These are phyloP conservation scores for Phytopythium litorale DNA, from an alignment of 352 stramenopile species.

Conservation along the genomic window DNA sequence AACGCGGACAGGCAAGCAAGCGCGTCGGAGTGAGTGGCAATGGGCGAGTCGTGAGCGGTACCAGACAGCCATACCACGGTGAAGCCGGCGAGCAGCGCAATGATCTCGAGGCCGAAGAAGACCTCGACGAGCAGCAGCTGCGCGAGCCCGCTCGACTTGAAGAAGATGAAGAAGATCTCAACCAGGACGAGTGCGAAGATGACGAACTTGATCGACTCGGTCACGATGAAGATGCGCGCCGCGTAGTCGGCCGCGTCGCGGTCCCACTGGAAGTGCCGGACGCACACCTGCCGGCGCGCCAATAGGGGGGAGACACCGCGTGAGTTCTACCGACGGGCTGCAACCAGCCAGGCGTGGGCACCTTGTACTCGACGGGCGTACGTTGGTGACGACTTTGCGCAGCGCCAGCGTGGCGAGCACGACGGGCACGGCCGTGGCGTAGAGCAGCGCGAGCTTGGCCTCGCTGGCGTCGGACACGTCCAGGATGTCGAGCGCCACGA, in stretches of 20 bases:
- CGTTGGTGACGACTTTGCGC: constrained; percentile 77
- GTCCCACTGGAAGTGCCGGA: constrained; percentile 80
- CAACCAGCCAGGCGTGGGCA: background rate
- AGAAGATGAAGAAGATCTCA: constrained; percentile 86
- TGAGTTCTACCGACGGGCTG: background rate
- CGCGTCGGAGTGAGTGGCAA: background rate
- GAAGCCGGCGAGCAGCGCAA: constrained; percentile 59
- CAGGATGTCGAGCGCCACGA: constrained; percentile 54
- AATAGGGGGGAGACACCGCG: background rate
- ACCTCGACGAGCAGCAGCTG: constrained; percentile 63
- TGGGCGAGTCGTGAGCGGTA: no score
- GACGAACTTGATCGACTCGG: constrained; percentile 72
- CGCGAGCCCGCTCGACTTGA: constrained; percentile 55
- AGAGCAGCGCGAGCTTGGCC: constrained; percentile 47
- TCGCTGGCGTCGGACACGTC: constrained; percentile 44
- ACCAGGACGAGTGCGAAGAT: constrained; percentile 71
- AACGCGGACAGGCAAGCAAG: background rate
- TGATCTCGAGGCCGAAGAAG: constrained; percentile 60
- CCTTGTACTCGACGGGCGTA: constrained; percentile 12
- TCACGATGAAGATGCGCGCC: constrained; percentile 79
- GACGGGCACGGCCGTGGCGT: constrained; percentile 57
- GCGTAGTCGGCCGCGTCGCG: constrained; percentile 57
- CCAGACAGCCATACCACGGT: constrained; percentile 37
- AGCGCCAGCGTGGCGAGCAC: constrained; percentile 70
- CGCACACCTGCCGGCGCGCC: constrained; percentile 36